A percentile compares a stretch with the other conserved stretches of the same genome.
phyloP scores from a whole-genome alignment of 2,329 filamentous ascomycete genomes.

The Arachnopeziza araneosa region DNA sequence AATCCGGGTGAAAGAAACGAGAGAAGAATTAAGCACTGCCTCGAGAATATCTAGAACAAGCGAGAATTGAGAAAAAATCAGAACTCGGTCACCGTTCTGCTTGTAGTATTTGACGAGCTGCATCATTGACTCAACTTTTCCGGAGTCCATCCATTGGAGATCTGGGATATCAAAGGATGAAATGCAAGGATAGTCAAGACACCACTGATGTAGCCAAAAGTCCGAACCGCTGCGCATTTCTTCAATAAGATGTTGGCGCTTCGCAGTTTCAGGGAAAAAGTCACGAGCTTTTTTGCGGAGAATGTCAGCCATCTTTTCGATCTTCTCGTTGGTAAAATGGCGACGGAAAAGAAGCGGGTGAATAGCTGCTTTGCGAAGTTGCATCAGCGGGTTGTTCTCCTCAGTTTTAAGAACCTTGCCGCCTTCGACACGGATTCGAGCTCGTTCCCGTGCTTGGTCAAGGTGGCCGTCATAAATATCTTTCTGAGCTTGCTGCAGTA shows the following conservation, averaged over 20 bases:
- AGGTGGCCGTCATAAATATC: slow-evolving; percentile 69
- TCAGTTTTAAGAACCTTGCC: slow-evolving; percentile 44
- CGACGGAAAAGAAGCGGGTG: slow-evolving; percentile 84
- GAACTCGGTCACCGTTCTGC: slow-evolving; percentile 73
- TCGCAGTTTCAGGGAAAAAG: slow-evolving; percentile 42
- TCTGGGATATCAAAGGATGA: slow-evolving; percentile 50
- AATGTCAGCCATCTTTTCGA: slow-evolving; percentile 72
- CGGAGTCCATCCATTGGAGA: slow-evolving; percentile 56
- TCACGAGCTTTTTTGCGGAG: slow-evolving; percentile 64
- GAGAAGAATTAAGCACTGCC: slow-evolving; percentile 67
- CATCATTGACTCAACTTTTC: slow-evolving; percentile 79
- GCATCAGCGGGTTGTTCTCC: slow-evolving; percentile 74
- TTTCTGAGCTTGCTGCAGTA: slow-evolving; percentile 67
- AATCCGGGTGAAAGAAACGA: slow-evolving; percentile 75
- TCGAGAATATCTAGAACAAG: slow-evolving; percentile 87
- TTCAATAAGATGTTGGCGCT: slow-evolving; percentile 45
- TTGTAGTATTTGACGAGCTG: slow-evolving; percentile 69
- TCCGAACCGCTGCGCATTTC: slow-evolving; percentile 56
- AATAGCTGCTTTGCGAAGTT: slow-evolving; percentile 85
- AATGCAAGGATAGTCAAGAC: slow-evolving; percentile 50
- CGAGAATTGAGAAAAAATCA: slow-evolving; percentile 93
- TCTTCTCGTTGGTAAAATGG: slow-evolving; percentile 68
- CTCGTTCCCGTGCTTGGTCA: slow-evolving; percentile 53
- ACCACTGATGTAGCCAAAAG: slow-evolving; percentile 62
- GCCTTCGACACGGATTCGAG: slow-evolving; percentile 49